Percentiles rank a stretch among this genome's conserved stretches.
Evolutionary conservation across 1,284 basidiomycete genomes (phyloP).

Genomic region (Bondarzewia mesenterica): DNA sequence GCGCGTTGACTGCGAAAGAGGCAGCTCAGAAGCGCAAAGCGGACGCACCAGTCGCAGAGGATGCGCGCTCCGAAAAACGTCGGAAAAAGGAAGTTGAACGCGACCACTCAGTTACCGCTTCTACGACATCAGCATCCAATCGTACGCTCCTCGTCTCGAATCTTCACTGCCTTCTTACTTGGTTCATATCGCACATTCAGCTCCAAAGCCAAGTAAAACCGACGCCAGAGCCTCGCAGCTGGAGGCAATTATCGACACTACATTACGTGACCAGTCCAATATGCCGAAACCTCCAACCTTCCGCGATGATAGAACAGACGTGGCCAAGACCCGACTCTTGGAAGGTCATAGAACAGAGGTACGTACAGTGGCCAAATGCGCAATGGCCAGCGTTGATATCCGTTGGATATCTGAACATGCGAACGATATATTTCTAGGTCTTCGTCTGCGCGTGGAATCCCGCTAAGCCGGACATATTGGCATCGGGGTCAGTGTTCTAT

Average conservation of each 20-base stretch:
- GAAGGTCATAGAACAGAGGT: conserved; percentile 60
- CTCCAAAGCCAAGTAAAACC: neutral
- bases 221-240: neutral
- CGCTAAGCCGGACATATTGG: conserved; percentile 47
- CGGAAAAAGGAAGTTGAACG: conserved; percentile 16
- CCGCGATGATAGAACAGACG: conserved; percentile 7
- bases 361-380: conserved; percentile 6
- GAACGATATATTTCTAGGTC: too few relatives aligned
- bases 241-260: neutral
- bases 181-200: neutral
- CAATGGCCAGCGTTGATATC: neutral
- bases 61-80: conserved; percentile 22
- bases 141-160: too few relatives aligned
- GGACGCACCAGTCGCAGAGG: conserved; percentile 17
- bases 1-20: neutral
- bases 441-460: conserved; percentile 81
- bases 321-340: conserved; percentile 39
- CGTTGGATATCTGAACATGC: too few relatives aligned
- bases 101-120: conserved; percentile 19
- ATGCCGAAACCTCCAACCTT: conserved; percentile 8
- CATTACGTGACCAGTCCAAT: conserved; percentile 3
- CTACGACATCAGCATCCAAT: conserved; percentile 10
- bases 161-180: neutral
- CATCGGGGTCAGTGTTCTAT: conserved; percentile 53
- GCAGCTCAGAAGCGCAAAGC: neutral